A percentile compares a stretch with the other conserved stretches of the same genome.
Evolutionary conservation across 2,329 filamentous ascomycete genomes (phyloP).

Genomic region (Penicillium oxalicum): DNA sequence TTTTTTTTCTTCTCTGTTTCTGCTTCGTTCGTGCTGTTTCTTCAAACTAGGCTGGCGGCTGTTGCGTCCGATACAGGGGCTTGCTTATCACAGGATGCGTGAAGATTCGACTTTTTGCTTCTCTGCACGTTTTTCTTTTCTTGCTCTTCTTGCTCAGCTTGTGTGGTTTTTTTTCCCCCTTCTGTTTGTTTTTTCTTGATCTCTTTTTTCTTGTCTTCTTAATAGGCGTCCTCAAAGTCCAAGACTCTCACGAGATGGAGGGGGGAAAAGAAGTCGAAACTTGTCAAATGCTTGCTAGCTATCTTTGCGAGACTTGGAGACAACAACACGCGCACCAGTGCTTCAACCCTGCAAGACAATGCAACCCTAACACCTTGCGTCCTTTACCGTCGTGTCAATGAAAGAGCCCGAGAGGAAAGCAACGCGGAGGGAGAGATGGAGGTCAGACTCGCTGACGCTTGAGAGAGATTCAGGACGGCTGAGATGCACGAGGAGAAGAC

Average conservation of each 20-base stretch:
- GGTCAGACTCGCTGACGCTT: too few species aligned
- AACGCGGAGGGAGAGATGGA: not conserved
- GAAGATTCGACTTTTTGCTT: constrained; percentile 5
- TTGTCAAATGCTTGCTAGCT: constrained; percentile 45
- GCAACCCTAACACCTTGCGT: constrained; percentile 20
- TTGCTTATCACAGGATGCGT: not conserved
- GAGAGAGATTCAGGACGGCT: too few species aligned
- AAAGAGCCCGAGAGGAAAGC: constrained; percentile 3
- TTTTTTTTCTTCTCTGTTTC: too few species aligned
- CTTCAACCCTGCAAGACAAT: constrained; percentile 26
- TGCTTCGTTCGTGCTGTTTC: too few species aligned
- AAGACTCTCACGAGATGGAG: constrained; percentile 26
- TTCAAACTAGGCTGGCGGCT: too few species aligned
- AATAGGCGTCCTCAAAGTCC: constrained; percentile 21
- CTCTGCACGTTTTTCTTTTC: constrained; percentile 12
- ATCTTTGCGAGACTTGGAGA: constrained; percentile 37
- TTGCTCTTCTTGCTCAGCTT: constrained; percentile 2
- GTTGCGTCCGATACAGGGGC: too few species aligned
- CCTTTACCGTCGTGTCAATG: constrained; percentile 18
- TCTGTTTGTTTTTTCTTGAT: constrained; percentile 11
- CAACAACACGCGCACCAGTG: constrained; percentile 33
- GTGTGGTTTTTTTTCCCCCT: not conserved
- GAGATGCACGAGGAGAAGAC: too few species aligned
- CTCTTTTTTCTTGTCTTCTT: constrained; percentile 17
- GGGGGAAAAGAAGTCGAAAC: constrained; percentile 33